Evolutionary conservation across 352 stramenopile species (phyloP), one percentile per base, ranked within the genome.

Genomic region (Poterioochromonas sp.): DNA sequence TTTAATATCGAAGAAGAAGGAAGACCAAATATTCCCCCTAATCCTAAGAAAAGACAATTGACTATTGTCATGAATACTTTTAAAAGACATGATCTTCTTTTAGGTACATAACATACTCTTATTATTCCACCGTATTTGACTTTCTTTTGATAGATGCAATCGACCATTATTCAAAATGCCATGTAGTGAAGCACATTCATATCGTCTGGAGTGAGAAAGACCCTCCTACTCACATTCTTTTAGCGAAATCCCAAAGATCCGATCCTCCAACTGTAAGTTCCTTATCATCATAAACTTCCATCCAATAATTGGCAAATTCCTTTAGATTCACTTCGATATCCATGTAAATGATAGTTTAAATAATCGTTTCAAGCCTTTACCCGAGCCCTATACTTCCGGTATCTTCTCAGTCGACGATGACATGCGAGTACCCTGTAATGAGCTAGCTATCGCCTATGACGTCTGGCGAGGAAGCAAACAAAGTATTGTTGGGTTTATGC

Each of bases 361-460:
- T 51, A 83, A 84, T 43, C 70, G 82, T 22, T 84, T 84, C 37
- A 68, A 79, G 37, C 76, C 76, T 0, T 2, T 79, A 37, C n/a
- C 37, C 11, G 18, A 8, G n/a, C 64, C 60, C 12, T 0, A 64
- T n/a, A 82, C 71, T 2, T 65, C 84, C 44, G 82, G 63, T n/a
- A 79, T 85, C 29, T 86, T 86, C 51, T 80, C 79, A 63, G 82
- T 85, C 3, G 83, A 86, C 79, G 83, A 86, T 41, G 83, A 86
- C 79, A 78, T 86, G 40, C 41, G 79, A 49, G 69, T 86, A 0
- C 71, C 68, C 5, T 86, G 81, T 68, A 51, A 49, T 47, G 83
- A 84, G 63, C 63, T 85, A 39, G 37, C 32, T 41, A 76, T 85
- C 37, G 78, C 73, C n/a, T 79, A 82, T 49, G 80, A 85, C n/a